Evolutionary conservation across 1,284 basidiomycete species (phyloP), one percentile per base, ranked within the genome.

Genomic region (Mycosarcoma maydis): DNA sequence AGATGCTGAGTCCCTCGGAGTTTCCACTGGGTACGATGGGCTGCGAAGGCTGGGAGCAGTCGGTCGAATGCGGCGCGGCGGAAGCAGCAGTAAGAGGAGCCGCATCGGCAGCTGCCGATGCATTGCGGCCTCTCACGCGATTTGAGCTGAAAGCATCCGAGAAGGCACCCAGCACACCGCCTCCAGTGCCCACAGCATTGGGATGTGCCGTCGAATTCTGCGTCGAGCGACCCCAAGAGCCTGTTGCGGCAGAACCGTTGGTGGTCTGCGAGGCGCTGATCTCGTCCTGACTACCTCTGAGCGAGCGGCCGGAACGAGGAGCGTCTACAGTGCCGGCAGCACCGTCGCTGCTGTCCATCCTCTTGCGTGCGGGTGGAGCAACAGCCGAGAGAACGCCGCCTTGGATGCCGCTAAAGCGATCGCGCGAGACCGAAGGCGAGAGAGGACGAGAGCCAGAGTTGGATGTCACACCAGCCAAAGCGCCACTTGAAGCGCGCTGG

Each of bases 361-460:
- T 62, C 50, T 64, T 70, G 39, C 73, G 65, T 9, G 65, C 48
- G 4, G 64, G 69, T n/a, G 72, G 69, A 19, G 62, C 75, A 9
- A 77, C 75, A 16, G 67, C 73, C 3, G 70, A 70, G 4, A 77
- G 56, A 19, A 77, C 75, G 10, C 75, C 75, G 20, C 75, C 75
- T 34, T 75, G 73, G 23, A 77, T 77, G 24, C 75, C 75, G 24
- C 57, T 66, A 45, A 73, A 73, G 2, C 71, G 70, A 26, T 77
- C 73, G 16, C 75, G 60, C 6, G 62, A 73, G 10, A 62, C 49
- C 16, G 51, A 65, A 17, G 73, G 73, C 17, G 66, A 67, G 29
- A 72, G 59, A 6, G 67, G 67, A 20, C 67, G 56, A 4, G 57
- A 52, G 10, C 42, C 59, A 40, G 56, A 45, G 29, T 50, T 57